Conservation (phyloP, 2,329 filamentous ascomycete genomes). For the Ophiobolus disseminans region DNA sequence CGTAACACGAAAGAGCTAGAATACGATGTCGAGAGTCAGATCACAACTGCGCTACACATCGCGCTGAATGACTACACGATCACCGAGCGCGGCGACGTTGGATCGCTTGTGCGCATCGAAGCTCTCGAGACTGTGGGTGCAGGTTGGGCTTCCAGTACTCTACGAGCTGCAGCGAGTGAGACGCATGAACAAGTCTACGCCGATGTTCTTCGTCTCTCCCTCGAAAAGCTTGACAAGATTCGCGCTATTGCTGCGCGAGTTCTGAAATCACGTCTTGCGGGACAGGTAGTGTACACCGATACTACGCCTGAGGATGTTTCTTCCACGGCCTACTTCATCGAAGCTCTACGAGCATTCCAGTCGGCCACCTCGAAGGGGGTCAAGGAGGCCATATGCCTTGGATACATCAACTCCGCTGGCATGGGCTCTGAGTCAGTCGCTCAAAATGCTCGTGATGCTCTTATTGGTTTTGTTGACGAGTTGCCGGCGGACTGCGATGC, state of each 20-base stretch:
- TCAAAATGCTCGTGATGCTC: constrained; percentile 70
- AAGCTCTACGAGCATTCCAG: constrained; percentile 53
- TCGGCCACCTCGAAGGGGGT: constrained; percentile 14
- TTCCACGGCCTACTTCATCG: constrained; percentile 65
- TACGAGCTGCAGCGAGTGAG: constrained; percentile 18
- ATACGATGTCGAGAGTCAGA: constrained; percentile 25
- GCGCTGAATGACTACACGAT: constrained; percentile 89
- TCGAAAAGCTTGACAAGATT: constrained; percentile 91
- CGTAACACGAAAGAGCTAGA: constrained; percentile 15
- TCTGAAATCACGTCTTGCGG: constrained; percentile 3
- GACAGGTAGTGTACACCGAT: constrained; percentile 11
- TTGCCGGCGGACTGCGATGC: constrained; percentile 22
- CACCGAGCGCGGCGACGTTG: constrained; percentile 86
- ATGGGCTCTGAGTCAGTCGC: constrained; percentile 79
- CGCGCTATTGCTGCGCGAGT: constrained; percentile 54
- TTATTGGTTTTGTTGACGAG: constrained; percentile 56
- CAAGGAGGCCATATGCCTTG: constrained; percentile 63
- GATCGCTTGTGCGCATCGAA: constrained; percentile 82
- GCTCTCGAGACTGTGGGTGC: constrained; percentile 72
- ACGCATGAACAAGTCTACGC: constrained; percentile 33
- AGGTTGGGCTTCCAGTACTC: constrained; percentile 35
- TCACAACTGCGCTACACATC: constrained; percentile 41
- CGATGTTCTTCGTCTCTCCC: constrained; percentile 70
- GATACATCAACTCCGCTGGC: constrained; percentile 75
- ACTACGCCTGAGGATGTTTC: constrained; percentile 55